Conservation (phyloP, 2,329 filamentous ascomycete species). For the Colletotrichum karsti region DNA sequence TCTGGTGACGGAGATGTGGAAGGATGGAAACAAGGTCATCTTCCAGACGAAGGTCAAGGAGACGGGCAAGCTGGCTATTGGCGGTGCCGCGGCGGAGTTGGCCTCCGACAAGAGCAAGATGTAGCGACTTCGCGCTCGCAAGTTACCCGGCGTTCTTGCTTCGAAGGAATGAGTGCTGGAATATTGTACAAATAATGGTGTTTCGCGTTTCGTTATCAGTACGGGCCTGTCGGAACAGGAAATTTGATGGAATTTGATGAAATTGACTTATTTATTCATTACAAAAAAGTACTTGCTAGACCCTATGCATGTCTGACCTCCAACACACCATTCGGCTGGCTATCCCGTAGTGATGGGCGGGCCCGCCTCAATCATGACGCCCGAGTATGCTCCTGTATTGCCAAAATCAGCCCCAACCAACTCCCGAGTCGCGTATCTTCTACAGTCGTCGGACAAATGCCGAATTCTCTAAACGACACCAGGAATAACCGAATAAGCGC, state of each 20-base stretch:
- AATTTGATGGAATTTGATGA: background rate
- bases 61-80: conserved; percentile 89
- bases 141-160: background rate
- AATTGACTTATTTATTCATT: background rate
- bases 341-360: too few species aligned
- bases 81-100: conserved; percentile 82
- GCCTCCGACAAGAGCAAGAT: conserved; percentile 46
- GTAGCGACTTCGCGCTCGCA: background rate
- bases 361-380: too few species aligned
- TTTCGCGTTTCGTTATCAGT: background rate
- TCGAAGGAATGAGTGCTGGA: background rate
- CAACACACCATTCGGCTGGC: too few species aligned
- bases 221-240: background rate
- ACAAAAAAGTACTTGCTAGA: background rate
- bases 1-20: conserved; percentile 95
- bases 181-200: background rate
- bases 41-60: conserved; percentile 93
- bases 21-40: conserved; percentile 79
- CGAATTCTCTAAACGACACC: too few species aligned
- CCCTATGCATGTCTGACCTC: background rate
- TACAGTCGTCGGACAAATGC: too few species aligned
- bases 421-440: too few species aligned
- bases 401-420: background rate
- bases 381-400: background rate
- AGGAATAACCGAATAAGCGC: background rate